phyloP scores from a whole-genome alignment of 2,329 filamentous ascomycete species.

The Fusarium circinatum region DNA sequence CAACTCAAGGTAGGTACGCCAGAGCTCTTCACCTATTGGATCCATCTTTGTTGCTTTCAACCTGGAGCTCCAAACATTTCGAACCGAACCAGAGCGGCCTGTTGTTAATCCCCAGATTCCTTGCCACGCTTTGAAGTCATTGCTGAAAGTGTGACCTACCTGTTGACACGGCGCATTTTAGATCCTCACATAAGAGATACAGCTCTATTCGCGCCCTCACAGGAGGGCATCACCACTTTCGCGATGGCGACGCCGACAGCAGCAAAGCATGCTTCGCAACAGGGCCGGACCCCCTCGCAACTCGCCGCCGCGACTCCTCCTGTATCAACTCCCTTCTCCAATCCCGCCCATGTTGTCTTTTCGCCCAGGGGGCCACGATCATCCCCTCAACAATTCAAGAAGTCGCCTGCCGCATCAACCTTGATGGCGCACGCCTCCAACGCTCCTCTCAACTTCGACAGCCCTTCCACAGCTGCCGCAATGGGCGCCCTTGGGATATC shows the following conservation, averaged over 20 bases:
- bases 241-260: conserved; percentile 62
- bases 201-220: conserved; percentile 14
- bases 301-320: conserved; percentile 68
- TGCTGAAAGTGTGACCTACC: not conserved
- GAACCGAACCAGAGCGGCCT: not conserved
- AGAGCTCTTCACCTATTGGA: not conserved
- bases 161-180: not conserved
- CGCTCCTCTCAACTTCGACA: conserved; percentile 68
- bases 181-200: not conserved
- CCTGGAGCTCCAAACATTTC: not conserved
- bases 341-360: conserved; percentile 66
- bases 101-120: not conserved
- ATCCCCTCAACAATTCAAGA: conserved; percentile 73
- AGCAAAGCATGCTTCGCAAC: conserved; percentile 59
- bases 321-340: conserved; percentile 74
- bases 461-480: conserved; percentile 70
- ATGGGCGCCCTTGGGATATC: conserved; percentile 66
- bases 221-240: conserved; percentile 25
- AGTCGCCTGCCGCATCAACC: conserved; percentile 67
- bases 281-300: conserved; percentile 61
- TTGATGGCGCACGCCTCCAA: conserved; percentile 59
- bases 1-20: conserved; percentile 19
- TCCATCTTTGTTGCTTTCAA: conserved; percentile 17
- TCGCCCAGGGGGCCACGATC: conserved; percentile 67
- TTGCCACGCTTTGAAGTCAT: not conserved